Evolutionary conservation across 2,329 filamentous ascomycete genomes (phyloP).

Genomic region (Hypoxylon sp.): DNA sequence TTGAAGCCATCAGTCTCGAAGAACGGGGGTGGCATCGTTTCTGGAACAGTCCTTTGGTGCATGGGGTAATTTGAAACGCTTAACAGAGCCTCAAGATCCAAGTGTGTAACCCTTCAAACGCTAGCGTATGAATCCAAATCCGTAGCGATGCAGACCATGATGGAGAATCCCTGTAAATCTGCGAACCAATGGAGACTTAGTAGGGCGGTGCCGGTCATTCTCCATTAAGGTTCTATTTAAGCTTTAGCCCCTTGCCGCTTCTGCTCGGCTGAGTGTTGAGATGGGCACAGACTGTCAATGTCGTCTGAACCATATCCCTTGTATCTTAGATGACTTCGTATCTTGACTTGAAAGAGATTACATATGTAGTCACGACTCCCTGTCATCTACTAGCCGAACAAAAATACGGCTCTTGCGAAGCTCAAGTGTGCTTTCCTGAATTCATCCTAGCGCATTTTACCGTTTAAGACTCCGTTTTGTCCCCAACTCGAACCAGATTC

Average conservation of each 20-base stretch:
- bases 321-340: constrained; percentile 11
- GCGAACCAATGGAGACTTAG: constrained; percentile 27
- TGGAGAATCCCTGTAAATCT: constrained; percentile 16
- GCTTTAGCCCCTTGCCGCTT: constrained; percentile 27
- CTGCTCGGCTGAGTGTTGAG: constrained; percentile 21
- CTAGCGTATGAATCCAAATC: constrained; percentile 31
- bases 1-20: constrained; percentile 12
- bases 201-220: constrained; percentile 10
- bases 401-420: background rate
- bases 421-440: constrained; percentile 1
- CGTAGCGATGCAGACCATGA: constrained; percentile 22
- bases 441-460: constrained; percentile 3
- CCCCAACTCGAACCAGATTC: background rate
- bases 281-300: constrained; percentile 4
- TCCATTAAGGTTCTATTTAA: constrained; percentile 28
- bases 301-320: constrained; percentile 11
- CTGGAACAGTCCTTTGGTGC: constrained; percentile 19
- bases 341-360: background rate
- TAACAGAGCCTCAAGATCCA: constrained; percentile 31
- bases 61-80: constrained; percentile 32
- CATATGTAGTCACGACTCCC: background rate
- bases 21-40: constrained; percentile 27
- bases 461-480: background rate
- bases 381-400: background rate
- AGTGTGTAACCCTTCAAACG: constrained; percentile 41